These are phyloP conservation scores for Deakozyma indianensis DNA, from an alignment of 805 yeast genomes.

Conservation along the genomic window DNA sequence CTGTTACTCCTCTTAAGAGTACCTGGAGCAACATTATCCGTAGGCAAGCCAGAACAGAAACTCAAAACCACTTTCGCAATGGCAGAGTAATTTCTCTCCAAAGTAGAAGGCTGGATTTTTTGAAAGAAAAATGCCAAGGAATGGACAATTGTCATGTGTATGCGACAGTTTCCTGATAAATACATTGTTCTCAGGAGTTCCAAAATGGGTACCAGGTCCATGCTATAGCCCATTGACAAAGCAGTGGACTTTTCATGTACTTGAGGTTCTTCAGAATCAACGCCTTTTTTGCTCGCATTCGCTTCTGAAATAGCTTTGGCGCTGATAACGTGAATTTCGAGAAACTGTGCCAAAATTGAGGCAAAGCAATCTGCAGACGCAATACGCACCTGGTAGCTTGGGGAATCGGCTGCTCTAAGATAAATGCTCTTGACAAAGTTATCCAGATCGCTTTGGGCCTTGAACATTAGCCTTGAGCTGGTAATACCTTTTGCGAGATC, in stretches of 20 bases:
- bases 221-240: not conserved
- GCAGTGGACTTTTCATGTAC: not conserved
- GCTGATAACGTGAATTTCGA: not conserved
- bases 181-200: not conserved
- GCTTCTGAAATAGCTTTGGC: not conserved
- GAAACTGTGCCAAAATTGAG: not conserved
- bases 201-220: not conserved
- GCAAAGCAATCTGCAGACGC: not conserved
- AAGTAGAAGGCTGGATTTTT: not conserved
- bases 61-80: not conserved
- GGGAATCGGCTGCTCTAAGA: not conserved
- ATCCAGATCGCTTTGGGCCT: not conserved
- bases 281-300: not conserved
- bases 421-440: not conserved
- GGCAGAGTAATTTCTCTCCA: not conserved
- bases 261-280: not conserved
- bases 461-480: not conserved
- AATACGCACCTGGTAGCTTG: not conserved
- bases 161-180: not conserved
- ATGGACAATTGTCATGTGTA: not conserved
- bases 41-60: not conserved
- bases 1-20: slow-evolving; percentile 1
- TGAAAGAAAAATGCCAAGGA: not conserved
- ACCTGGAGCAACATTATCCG: not conserved
- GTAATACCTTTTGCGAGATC: not conserved